Base-by-base conservation (phyloP, 306 rosid species). In the Castanospermum australe region DNA sequence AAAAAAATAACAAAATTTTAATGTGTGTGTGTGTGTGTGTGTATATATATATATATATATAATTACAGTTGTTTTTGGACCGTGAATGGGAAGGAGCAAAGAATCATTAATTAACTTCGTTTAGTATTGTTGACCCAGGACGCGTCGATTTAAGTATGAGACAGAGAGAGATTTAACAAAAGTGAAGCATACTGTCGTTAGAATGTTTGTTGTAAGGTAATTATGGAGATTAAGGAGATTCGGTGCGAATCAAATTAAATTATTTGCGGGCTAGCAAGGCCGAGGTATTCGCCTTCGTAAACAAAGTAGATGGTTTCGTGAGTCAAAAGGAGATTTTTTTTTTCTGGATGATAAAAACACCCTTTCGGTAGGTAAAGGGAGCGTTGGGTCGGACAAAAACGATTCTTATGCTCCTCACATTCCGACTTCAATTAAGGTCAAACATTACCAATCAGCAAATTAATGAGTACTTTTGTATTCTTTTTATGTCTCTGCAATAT, bases 341-440 rank as follows among this genome's bases (percentile, higher is more conserved):
- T 45, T 72, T 20, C 12, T 2, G 24, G 51, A 24, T 2, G 10
- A 45, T 11, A 15, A 59, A 30, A 39, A 38, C n/a, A 41, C 25
- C 14, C 64, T 74, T 81, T 83, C 67, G 76, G 77, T 47, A 4
- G 75, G 71, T 60, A 33, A 28, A 77, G 86, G 20, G 33, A n/a
- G 5, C 21, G 33, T 38, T 7, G 38, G 28, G 38, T 22, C 24
- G 41, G 52, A 47, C 71, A 47, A 17, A 62, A 17, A 62, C n/a
- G 17, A 0, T 35, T 71, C 60, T 36, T 22, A 1, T 13, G 74
- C 61, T 28, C 39, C 74, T 39, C 74, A 62, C 56, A 25, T 74
- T 66, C 28, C 45, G 15, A 42, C 63, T 59, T 4, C 15, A 13
- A 20, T 44, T 39, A 17, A 17, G 51, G 69, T 81, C 75, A 80